Conservation (phyloP, 2,329 filamentous ascomycete genomes). For the Aspergillus costaricaensis region DNA sequence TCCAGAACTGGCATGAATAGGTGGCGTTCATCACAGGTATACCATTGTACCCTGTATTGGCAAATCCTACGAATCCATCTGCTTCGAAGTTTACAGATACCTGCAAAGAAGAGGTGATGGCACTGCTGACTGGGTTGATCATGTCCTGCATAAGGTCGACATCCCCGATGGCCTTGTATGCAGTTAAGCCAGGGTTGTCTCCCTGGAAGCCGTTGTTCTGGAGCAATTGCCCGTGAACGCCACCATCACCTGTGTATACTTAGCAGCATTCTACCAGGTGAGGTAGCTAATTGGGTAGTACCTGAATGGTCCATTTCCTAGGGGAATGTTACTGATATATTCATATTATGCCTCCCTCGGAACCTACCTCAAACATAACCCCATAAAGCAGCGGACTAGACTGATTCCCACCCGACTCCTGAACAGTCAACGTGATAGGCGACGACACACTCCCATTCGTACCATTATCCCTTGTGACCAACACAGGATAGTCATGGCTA, state of each 20-base stretch:
- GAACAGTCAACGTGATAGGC: conserved; percentile 22
- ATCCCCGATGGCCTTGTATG: conserved; percentile 31
- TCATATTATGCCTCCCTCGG: neutral
- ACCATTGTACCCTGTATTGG: conserved; percentile 47
- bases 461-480: neutral
- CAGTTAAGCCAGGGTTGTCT: conserved; percentile 24
- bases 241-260: conserved; percentile 31
- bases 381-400: conserved; percentile 39
- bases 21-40: conserved; percentile 30
- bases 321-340: neutral
- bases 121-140: conserved; percentile 26
- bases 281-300: conserved; percentile 6
- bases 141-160: conserved; percentile 29
- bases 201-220: conserved; percentile 41
- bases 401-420: conserved; percentile 30
- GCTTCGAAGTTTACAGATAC: conserved; percentile 23
- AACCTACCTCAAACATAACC: conserved; percentile 39
- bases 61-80: conserved; percentile 39
- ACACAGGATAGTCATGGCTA: neutral
- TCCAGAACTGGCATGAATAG: conserved; percentile 36
- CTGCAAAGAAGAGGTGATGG: conserved; percentile 32
- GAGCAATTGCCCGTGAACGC: conserved; percentile 36
- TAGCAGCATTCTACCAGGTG: neutral
- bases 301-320: conserved; percentile 41
- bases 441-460: neutral